A percentile compares a stretch with the other conserved stretches of the same genome.
phyloP scores from a whole-genome alignment of 768 basidiomycete species.

The Leucocoprinus sp. region DNA sequence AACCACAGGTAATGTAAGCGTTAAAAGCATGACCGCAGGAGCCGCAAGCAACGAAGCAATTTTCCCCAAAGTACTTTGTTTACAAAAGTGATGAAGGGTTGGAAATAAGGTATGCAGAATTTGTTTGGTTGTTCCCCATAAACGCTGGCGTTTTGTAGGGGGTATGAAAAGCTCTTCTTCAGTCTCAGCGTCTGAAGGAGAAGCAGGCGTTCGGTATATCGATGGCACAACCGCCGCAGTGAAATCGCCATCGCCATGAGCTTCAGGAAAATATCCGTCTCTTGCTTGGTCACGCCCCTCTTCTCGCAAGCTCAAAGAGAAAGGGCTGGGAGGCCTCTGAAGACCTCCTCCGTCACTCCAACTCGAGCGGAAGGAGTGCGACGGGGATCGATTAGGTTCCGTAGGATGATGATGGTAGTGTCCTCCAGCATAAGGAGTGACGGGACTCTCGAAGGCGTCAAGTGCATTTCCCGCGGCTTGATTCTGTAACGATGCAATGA shows the following conservation, averaged over 20 bases:
- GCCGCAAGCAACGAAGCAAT: conserved; percentile 74
- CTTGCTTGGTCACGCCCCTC: not conserved
- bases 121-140: conserved; percentile 27
- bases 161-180: conserved; percentile 33
- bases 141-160: conserved; percentile 32
- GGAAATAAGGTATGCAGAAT: conserved; percentile 73
- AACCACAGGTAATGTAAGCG: conserved; percentile 87
- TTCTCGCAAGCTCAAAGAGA: not conserved
- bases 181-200: conserved; percentile 34
- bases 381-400: conserved; percentile 9
- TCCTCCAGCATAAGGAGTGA: conserved; percentile 67
- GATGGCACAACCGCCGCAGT: conserved; percentile 34
- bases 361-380: conserved; percentile 15
- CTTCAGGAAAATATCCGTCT: conserved; percentile 14
- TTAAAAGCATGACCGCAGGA: conserved; percentile 80
- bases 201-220: conserved; percentile 51
- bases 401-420: conserved; percentile 44
- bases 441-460: conserved; percentile 54
- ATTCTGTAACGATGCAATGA: conserved; percentile 70
- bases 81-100: conserved; percentile 63
- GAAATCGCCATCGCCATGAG: conserved; percentile 2
- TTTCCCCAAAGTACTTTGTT: conserved; percentile 64
- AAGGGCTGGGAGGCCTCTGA: not conserved
- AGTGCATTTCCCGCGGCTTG: conserved; percentile 57
- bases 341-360: conserved; percentile 22